Conservation (phyloP, 352 stramenopile species). For the Pythium guiyangense region DNA sequence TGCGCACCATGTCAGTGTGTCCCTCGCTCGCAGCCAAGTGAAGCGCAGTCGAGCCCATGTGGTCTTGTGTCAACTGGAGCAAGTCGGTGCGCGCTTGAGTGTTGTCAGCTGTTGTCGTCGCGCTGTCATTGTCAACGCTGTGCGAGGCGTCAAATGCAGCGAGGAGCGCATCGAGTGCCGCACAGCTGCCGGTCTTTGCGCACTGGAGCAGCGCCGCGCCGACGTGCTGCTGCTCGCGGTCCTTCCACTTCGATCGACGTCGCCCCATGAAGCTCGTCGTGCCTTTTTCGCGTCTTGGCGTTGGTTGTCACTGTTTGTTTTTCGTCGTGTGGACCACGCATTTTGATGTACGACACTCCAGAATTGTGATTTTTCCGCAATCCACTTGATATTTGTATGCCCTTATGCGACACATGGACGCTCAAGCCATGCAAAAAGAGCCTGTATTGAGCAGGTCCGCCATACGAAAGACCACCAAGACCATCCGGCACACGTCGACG, state of each 20-base stretch:
- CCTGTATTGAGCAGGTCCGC: too few relatives aligned
- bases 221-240: constrained; percentile 26
- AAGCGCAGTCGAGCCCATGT: constrained; percentile 57
- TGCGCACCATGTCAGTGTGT: constrained; percentile 33
- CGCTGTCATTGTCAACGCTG: not conserved
- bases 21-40: constrained; percentile 63
- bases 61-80: constrained; percentile 62
- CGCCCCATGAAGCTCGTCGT: constrained; percentile 59
- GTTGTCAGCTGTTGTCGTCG: not conserved
- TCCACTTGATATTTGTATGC: too few relatives aligned
- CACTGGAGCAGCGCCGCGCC: constrained; percentile 41
- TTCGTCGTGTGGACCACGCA: too few relatives aligned
- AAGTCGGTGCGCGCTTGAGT: constrained; percentile 26
- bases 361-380: too few relatives aligned
- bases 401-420: too few relatives aligned
- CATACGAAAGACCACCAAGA: too few relatives aligned
- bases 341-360: too few relatives aligned
- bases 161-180: constrained; percentile 27
- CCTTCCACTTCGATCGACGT: constrained; percentile 70
- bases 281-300: not conserved
- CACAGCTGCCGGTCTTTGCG: constrained; percentile 38
- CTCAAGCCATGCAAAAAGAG: too few relatives aligned
- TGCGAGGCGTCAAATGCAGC: not conserved
- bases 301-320: too few relatives aligned
- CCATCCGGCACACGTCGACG: too few relatives aligned